Evolutionary conservation across 495 filamentous ascomycete species (phyloP).

Genomic region (Penicillium bovifimosum): DNA sequence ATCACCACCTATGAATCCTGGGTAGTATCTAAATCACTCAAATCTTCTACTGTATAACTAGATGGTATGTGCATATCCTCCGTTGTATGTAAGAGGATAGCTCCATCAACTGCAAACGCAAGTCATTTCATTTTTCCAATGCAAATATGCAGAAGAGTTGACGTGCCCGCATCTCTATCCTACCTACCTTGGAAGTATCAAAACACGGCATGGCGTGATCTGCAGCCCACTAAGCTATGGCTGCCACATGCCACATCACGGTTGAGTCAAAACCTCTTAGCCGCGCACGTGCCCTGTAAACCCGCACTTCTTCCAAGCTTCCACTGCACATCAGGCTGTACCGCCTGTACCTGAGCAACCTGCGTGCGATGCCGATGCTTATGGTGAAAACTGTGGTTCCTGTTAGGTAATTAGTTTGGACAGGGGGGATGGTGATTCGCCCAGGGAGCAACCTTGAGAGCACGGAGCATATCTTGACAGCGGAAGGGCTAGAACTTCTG

Average conservation of each 20-base stretch:
- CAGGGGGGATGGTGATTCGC: slow-evolving; percentile 27
- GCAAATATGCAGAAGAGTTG: no score
- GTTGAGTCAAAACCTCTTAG: background rate
- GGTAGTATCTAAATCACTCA: no score
- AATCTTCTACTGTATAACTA: no score
- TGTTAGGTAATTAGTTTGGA: slow-evolving; percentile 39
- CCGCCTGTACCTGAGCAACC: slow-evolving; percentile 1
- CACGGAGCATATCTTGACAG: slow-evolving; percentile 31
- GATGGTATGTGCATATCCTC: no score
- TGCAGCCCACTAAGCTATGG: slow-evolving; percentile 5
- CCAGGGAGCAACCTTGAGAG: slow-evolving; percentile 5
- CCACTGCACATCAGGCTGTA: background rate
- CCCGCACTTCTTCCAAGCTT: slow-evolving; percentile 5
- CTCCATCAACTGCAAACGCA: no score
- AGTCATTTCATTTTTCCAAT: no score
- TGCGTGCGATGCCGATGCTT: background rate
- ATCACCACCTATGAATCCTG: no score
- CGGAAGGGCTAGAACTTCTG: slow-evolving; percentile 11
- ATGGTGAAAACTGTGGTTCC: slow-evolving; percentile 6
- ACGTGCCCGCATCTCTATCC: background rate
- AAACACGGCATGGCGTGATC: slow-evolving; percentile 15
- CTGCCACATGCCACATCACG: no score
- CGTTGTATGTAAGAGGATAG: no score
- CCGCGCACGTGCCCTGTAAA: background rate
- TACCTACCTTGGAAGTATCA: background rate